Evolutionary conservation across 257 asterid species (phyloP).

Genomic region (Ligustrum vulgare): DNA sequence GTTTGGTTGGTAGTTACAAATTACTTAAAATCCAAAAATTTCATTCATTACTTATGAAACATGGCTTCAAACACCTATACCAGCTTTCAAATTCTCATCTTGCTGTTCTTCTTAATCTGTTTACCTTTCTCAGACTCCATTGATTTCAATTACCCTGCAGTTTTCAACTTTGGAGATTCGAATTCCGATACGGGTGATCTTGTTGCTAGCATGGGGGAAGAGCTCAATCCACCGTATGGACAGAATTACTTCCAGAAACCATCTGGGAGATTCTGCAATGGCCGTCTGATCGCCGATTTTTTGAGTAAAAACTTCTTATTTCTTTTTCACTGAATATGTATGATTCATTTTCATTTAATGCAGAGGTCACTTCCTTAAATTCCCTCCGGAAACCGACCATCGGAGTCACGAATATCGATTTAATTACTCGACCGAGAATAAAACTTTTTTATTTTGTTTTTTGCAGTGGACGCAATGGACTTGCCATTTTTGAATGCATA

Average conservation of each 20-base stretch:
- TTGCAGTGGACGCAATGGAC: constrained; percentile 90
- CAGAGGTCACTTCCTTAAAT: too few species aligned
- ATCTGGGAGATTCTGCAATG: constrained; percentile 89
- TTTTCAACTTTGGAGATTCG: constrained; percentile 95
- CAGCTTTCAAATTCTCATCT: constrained; percentile 25
- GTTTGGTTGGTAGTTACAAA: neutral
- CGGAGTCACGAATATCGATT: neutral
- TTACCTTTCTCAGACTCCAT: constrained; percentile 43
- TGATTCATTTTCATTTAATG: too few species aligned
- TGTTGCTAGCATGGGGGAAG: constrained; percentile 64
- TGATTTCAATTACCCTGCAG: constrained; percentile 85
- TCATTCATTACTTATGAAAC: constrained; percentile 3
- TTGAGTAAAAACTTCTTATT: constrained; percentile 37
- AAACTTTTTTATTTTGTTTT: too few species aligned
- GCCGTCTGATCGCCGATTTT: constrained; percentile 77
- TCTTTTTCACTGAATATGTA: neutral
- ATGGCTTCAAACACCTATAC: constrained; percentile 50
- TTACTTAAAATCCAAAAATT: neutral
- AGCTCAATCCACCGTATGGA: constrained; percentile 81
- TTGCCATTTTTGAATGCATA: constrained; percentile 78
- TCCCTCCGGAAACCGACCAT: too few species aligned
- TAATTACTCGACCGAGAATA: neutral
- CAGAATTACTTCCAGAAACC: constrained; percentile 79
- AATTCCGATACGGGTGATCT: constrained; percentile 92
- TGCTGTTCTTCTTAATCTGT: constrained; percentile 12